These are phyloP conservation scores for Paspalum vaginatum DNA, from an alignment of 176 grass and related monocot species.

Conservation along the genomic window DNA sequence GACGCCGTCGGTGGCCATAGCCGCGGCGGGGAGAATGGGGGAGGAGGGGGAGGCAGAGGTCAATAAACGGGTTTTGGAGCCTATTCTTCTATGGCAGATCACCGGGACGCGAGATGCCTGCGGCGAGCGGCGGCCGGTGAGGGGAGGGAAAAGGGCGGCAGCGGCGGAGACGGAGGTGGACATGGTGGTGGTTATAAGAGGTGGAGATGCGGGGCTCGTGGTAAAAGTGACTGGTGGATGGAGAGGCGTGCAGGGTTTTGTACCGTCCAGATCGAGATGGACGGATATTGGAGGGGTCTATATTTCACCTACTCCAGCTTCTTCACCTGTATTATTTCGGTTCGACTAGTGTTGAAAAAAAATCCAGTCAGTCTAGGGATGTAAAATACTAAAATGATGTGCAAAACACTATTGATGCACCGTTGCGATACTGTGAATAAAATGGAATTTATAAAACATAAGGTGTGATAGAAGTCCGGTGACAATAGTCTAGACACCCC, in stretches of 20 bases:
- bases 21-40: background rate
- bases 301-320: background rate
- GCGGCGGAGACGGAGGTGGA: slow-evolving; percentile 36
- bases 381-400: too few relatives aligned
- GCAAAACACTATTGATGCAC: too few relatives aligned
- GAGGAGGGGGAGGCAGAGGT: background rate
- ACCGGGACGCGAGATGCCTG: background rate
- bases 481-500: too few relatives aligned
- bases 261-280: slow-evolving; percentile 61
- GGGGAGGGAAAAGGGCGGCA: slow-evolving; percentile 23
- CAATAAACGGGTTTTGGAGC: background rate
- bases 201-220: background rate
- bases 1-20: slow-evolving; percentile 54
- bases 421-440: too few relatives aligned
- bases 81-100: background rate
- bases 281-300: slow-evolving; percentile 26
- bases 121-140: background rate
- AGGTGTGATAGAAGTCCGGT: too few relatives aligned
- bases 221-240: slow-evolving; percentile 30
- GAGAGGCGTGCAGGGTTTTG: slow-evolving; percentile 32
- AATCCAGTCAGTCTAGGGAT: too few relatives aligned
- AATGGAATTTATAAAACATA: too few relatives aligned
- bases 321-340: background rate
- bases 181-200: slow-evolving; percentile 39
- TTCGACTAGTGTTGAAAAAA: background rate